phyloP scores from a whole-genome alignment of 148 eudicot species.

The Chenopodium berlandieri region DNA sequence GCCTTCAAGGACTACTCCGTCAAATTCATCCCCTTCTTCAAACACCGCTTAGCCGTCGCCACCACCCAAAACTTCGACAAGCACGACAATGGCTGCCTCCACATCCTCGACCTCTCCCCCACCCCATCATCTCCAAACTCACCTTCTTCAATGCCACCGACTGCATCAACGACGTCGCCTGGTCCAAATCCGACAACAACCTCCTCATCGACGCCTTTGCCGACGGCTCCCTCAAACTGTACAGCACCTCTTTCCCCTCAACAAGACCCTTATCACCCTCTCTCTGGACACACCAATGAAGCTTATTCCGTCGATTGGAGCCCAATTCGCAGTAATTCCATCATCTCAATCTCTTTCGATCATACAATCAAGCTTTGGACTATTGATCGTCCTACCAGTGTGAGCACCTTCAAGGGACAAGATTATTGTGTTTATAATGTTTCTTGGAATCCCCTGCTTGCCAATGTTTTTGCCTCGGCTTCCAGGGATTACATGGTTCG shows the following conservation, averaged over 20 bases:
- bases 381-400: constrained; percentile 63
- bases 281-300: constrained; percentile 81
- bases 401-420: constrained; percentile 89
- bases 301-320: constrained; percentile 74
- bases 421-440: constrained; percentile 82
- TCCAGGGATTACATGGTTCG: constrained; percentile 88
- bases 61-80: constrained; percentile 96
- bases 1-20: constrained; percentile 93
- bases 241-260: constrained; percentile 76
- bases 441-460: constrained; percentile 85
- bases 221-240: constrained; percentile 79
- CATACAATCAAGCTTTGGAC: constrained; percentile 93
- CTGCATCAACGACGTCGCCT: constrained; percentile 84
- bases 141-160: constrained; percentile 90
- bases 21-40: constrained; percentile 94
- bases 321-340: constrained; percentile 72
- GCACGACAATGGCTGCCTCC: constrained; percentile 91
- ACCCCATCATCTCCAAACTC: constrained; percentile 42
- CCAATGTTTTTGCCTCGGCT: constrained; percentile 88
- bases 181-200: constrained; percentile 88
- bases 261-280: constrained; percentile 70
- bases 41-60: constrained; percentile 79
- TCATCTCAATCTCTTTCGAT: constrained; percentile 80
- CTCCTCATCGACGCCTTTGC: constrained; percentile 80
- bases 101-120: constrained; percentile 68